A percentile compares a stretch with the other conserved stretches of the same genome.
phyloP scores from a whole-genome alignment of 768 basidiomycete species.

The Paxillus involutus region DNA sequence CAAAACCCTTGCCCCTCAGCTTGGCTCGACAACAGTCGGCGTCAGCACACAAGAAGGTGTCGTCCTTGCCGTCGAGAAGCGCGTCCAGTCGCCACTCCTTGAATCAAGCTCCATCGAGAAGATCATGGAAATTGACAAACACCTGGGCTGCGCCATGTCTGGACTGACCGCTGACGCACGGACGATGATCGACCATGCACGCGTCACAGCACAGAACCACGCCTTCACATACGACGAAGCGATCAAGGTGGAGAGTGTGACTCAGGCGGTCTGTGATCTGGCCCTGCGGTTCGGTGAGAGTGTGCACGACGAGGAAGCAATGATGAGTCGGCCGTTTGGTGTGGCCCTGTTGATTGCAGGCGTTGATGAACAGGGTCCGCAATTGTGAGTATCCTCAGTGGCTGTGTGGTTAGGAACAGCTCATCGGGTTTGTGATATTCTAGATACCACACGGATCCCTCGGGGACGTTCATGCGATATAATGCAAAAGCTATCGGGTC shows the following conservation, averaged over 20 bases:
- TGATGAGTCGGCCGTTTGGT: constrained; percentile 99
- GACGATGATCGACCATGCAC: constrained; percentile 99
- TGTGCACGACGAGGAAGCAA: constrained; percentile 97
- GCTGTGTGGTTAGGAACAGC: background rate
- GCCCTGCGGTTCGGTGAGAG: constrained; percentile 98
- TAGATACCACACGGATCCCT: constrained; percentile 98
- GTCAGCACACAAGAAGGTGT: constrained; percentile 89
- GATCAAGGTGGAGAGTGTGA: constrained; percentile 97
- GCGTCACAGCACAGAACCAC: constrained; percentile 95
- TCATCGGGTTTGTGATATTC: background rate
- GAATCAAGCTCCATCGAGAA: constrained; percentile 97
- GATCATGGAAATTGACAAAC: constrained; percentile 98
- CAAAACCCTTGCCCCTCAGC: constrained; percentile 44
- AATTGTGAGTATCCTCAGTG: constrained; percentile 64
- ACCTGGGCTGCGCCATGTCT: constrained; percentile 98
- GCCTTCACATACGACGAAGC: constrained; percentile 94
- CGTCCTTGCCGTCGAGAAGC: constrained; percentile 96
- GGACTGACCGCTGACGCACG: constrained; percentile 96
- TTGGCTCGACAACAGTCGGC: constrained; percentile 97
- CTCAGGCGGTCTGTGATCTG: constrained; percentile 97
- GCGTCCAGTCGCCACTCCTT: constrained; percentile 93
- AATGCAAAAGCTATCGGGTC: constrained; percentile 99
- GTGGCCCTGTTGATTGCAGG: constrained; percentile 98
- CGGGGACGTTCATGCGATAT: constrained; percentile 94
- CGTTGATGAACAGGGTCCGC: constrained; percentile 92